These are phyloP conservation scores for Globisporangium cystogenes DNA, from an alignment of 352 stramenopile species.

Conservation along the genomic window DNA sequence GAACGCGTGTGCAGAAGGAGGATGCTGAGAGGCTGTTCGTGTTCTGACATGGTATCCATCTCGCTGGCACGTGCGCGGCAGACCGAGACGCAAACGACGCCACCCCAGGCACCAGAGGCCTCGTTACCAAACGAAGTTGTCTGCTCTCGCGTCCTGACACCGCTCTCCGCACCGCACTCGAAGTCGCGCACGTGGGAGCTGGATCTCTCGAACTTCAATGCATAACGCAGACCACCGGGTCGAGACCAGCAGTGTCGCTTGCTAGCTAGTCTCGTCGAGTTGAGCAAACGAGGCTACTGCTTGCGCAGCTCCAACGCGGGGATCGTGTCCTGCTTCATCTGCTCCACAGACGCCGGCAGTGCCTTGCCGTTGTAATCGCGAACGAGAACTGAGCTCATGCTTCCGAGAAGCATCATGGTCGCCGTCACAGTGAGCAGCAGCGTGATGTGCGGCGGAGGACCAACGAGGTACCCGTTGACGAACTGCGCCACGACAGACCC, in stretches of 20 bases:
- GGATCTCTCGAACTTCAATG: constrained; percentile 64
- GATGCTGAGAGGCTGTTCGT: background rate
- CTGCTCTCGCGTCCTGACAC: background rate
- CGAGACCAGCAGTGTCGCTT: background rate
- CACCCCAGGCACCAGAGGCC: background rate
- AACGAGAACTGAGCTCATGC: constrained; percentile 47
- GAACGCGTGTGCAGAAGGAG: background rate
- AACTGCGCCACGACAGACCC: constrained; percentile 90
- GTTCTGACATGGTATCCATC: too few species aligned
- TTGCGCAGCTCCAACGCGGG: constrained; percentile 8
- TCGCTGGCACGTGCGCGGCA: background rate
- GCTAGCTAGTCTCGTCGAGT: background rate
- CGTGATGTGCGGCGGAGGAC: constrained; percentile 64
- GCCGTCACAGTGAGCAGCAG: constrained; percentile 71
- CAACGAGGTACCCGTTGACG: constrained; percentile 83
- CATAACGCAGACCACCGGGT: constrained; percentile 5
- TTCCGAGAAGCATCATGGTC: constrained; percentile 77
- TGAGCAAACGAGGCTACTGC: constrained; percentile 2
- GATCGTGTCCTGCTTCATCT: constrained; percentile 33
- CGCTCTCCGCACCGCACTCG: constrained; percentile 4
- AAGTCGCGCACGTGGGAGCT: constrained; percentile 36
- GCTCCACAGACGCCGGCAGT: constrained; percentile 48
- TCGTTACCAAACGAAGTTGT: background rate
- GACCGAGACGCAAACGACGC: background rate
- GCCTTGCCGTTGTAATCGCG: constrained; percentile 52